A percentile compares a stretch with the other conserved stretches of the same genome.
These are phyloP conservation scores for Eleusine indica DNA, from an alignment of 176 grass and related monocot species.

Conservation along the genomic window DNA sequence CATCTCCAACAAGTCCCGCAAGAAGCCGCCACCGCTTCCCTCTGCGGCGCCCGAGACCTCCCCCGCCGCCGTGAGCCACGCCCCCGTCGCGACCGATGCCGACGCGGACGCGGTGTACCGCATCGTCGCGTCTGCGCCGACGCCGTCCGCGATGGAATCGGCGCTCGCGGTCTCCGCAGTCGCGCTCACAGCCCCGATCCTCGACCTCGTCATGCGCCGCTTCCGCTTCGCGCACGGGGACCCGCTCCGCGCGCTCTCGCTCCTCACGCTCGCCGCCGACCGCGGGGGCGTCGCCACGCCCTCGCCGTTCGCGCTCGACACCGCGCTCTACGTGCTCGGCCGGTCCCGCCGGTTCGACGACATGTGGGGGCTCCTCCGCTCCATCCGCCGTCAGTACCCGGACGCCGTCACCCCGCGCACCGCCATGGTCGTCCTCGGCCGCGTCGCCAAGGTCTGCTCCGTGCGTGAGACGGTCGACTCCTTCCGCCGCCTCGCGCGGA, in stretches of 20 bases:
- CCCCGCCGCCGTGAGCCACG: not conserved
- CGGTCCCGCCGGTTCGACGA: slow-evolving; percentile 63
- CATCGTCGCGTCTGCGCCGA: slow-evolving; percentile 59
- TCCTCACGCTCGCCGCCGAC: slow-evolving; percentile 58
- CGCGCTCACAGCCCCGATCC: slow-evolving; percentile 54
- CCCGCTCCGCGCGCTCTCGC: slow-evolving; percentile 68
- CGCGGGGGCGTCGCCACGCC: slow-evolving; percentile 56
- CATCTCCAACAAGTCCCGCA: slow-evolving; percentile 29
- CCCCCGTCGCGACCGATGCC: slow-evolving; percentile 23
- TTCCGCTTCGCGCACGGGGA: slow-evolving; percentile 85
- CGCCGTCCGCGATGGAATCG: slow-evolving; percentile 53
- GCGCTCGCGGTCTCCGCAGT: slow-evolving; percentile 49
- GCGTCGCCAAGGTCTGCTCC: slow-evolving; percentile 89
- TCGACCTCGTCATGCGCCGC: slow-evolving; percentile 75
- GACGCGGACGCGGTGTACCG: slow-evolving; percentile 53
- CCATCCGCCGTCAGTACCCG: slow-evolving; percentile 48
- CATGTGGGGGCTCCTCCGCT: slow-evolving; percentile 57
- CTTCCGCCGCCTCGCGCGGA: slow-evolving; percentile 62
- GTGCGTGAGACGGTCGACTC: slow-evolving; percentile 70
- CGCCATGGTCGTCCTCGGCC: slow-evolving; percentile 71
- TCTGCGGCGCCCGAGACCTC: not conserved
- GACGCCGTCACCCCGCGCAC: slow-evolving; percentile 65
- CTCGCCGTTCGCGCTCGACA: slow-evolving; percentile 71
- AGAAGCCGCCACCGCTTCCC: not conserved
- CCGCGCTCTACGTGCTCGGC: slow-evolving; percentile 83